Evolutionary conservation across 2,329 filamentous ascomycete genomes (phyloP).

Genomic region (Penicillium sp.): DNA sequence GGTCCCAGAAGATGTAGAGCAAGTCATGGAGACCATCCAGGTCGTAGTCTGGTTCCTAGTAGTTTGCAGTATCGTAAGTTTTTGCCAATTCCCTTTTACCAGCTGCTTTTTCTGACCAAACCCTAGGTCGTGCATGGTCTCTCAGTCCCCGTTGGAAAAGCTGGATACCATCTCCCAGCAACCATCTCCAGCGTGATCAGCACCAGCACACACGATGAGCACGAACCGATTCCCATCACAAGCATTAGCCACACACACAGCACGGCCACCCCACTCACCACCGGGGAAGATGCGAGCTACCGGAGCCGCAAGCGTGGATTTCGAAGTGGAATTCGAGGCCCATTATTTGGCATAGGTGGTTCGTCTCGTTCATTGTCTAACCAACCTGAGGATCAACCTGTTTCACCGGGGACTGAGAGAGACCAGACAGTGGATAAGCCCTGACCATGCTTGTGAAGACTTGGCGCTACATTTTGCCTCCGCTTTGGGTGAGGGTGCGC

Average conservation of each 20-base stretch:
- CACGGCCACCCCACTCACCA: slow-evolving; percentile 29
- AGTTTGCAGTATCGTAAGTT: slow-evolving; percentile 72
- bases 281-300: slow-evolving; percentile 14
- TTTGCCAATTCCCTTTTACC: too few relatives aligned
- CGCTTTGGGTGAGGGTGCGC: background rate
- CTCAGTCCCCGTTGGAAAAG: slow-evolving; percentile 67
- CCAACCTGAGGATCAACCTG: slow-evolving; percentile 19
- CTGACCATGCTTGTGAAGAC: too few relatives aligned
- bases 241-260: slow-evolving; percentile 33
- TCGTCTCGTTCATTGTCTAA: slow-evolving; percentile 28
- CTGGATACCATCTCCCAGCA: slow-evolving; percentile 48
- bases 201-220: slow-evolving; percentile 35
- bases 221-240: slow-evolving; percentile 31
- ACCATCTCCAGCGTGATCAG: slow-evolving; percentile 49
- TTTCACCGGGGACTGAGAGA: slow-evolving; percentile 25
- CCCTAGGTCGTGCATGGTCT: slow-evolving; percentile 72
- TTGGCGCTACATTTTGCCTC: too few relatives aligned
- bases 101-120: background rate
- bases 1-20: slow-evolving; percentile 63
- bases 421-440: slow-evolving; percentile 13
- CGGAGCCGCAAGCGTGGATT: slow-evolving; percentile 29
- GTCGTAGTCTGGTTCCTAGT: slow-evolving; percentile 84
- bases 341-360: slow-evolving; percentile 30
- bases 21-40: slow-evolving; percentile 64
- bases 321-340: slow-evolving; percentile 16